phyloP scores from a whole-genome alignment of 768 basidiomycete genomes.

The Boletus rubescentipes region DNA sequence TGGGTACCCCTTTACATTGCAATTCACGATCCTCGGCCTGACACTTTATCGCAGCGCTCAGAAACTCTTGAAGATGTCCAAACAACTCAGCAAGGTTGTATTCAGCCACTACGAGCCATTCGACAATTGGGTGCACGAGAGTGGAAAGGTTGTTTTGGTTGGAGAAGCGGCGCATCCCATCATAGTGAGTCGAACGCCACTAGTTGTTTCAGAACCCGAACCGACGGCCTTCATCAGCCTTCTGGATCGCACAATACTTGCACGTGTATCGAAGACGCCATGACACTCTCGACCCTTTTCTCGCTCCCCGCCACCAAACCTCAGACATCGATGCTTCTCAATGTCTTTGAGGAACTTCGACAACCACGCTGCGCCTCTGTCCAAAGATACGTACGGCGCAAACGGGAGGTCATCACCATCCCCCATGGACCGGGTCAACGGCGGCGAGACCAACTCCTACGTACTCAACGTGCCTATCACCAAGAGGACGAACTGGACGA shows the following conservation, averaged over 20 bases:
- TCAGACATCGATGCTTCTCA: constrained; percentile 50
- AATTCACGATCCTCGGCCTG: not conserved
- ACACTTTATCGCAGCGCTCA: constrained; percentile 7
- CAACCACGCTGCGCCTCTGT: constrained; percentile 44
- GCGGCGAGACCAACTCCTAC: constrained; percentile 41
- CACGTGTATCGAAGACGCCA: constrained; percentile 59
- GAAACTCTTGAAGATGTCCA: constrained; percentile 19
- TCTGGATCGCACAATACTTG: constrained; percentile 46
- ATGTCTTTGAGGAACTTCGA: constrained; percentile 58
- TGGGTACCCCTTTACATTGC: not conserved
- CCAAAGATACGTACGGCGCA: constrained; percentile 42
- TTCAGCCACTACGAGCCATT: constrained; percentile 37
- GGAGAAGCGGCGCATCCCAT: constrained; percentile 63
- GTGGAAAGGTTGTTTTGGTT: constrained; percentile 48
- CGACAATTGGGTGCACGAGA: constrained; percentile 51
- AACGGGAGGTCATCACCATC: constrained; percentile 41
- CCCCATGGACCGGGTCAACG: constrained; percentile 44
- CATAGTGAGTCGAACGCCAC: constrained; percentile 32
- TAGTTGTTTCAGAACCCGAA: not conserved
- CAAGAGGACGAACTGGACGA: constrained; percentile 42
- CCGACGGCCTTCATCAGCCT: constrained; percentile 38
- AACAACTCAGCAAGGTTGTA: constrained; percentile 25
- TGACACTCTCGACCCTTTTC: constrained; percentile 57
- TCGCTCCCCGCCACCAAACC: constrained; percentile 43
- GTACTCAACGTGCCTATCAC: constrained; percentile 25